Base-by-base conservation (phyloP, 140 eudicot species). In the Bidens hawaiensis region DNA sequence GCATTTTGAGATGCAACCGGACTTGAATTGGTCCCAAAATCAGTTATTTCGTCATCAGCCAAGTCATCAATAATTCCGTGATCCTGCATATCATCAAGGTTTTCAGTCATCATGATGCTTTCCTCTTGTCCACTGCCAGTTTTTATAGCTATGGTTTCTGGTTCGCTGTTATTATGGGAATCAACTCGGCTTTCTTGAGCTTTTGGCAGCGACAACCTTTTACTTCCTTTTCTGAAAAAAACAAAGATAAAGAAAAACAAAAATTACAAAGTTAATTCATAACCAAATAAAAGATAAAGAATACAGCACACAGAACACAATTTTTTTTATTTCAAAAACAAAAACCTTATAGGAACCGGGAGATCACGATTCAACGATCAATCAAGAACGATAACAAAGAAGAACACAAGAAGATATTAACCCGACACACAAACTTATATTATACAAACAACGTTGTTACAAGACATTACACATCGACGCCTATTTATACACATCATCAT, bases 31-130 rank as follows among this genome's bases (percentile, higher is more conserved):
- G 77, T 80, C 47, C 38, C 75, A 55, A 73, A 72, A 79, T 86
- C 95, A 0, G 69, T 65, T 61, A 77, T 34, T 60, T n/a, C n/a
- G n/a, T 88, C 77, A 66, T 74, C 79, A 5, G n/a, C 74, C 61
- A 82, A 57, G 26, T 73, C 73, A 60, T 77, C 82, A 43, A 36
- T 65, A 54, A 74, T 41, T 26, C 62, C 63, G 11, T 68, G 63
- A 70, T 66, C 26, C 15, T 74, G 55, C 78, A 70, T 30, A 34
- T 48, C 3, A 60, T 63, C 66, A 18, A 15, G 72, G 14, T 36
- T 60, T 16, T 70, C 73, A 45, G 16, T 48, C 72, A 62, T 59
- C 25, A 48, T 30, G 21, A 10, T 40, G 50, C 33, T 78, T 41
- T 48, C 49, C 18, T 62, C 41, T 13, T 65, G 69, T 38, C 41